phyloP scores from a whole-genome alignment of 148 eudicot genomes.

The Linanthus parryae region DNA sequence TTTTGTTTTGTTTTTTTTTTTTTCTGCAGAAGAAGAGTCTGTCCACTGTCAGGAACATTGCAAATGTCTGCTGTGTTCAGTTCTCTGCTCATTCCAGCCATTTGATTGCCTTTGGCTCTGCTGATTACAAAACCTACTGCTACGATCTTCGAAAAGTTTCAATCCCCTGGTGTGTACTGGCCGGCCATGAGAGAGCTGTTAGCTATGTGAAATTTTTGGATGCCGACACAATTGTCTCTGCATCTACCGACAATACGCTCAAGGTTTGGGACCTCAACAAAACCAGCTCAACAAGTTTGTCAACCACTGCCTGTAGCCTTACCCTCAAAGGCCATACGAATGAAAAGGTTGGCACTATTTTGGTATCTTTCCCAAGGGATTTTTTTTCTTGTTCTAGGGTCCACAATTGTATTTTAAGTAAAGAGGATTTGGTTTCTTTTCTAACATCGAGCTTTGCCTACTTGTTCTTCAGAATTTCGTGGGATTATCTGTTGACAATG shows the following conservation, averaged over 20 bases:
- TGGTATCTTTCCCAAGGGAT: neutral
- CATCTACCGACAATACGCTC: conserved; percentile 87
- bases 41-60: conserved; percentile 48
- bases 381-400: neutral
- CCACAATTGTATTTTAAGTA: neutral
- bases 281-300: conserved; percentile 41
- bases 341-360: conserved; percentile 90
- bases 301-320: conserved; percentile 59
- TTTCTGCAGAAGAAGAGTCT: conserved; percentile 60
- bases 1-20: too few relatives aligned
- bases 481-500: conserved; percentile 80
- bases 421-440: neutral
- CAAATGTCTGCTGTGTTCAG: conserved; percentile 92
- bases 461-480: conserved; percentile 69
- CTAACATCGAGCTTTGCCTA: conserved; percentile 12
- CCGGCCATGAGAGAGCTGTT: conserved; percentile 79
- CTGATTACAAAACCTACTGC: conserved; percentile 80
- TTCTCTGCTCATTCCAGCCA: conserved; percentile 73
- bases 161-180: conserved; percentile 75
- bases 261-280: conserved; percentile 93
- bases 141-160: conserved; percentile 72
- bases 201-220: conserved; percentile 89
- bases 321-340: conserved; percentile 81
- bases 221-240: conserved; percentile 71
- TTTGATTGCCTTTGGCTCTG: conserved; percentile 71